Evolutionary conservation across 116 monocot species (phyloP).

Genomic region (Cymodocea nodosa): DNA sequence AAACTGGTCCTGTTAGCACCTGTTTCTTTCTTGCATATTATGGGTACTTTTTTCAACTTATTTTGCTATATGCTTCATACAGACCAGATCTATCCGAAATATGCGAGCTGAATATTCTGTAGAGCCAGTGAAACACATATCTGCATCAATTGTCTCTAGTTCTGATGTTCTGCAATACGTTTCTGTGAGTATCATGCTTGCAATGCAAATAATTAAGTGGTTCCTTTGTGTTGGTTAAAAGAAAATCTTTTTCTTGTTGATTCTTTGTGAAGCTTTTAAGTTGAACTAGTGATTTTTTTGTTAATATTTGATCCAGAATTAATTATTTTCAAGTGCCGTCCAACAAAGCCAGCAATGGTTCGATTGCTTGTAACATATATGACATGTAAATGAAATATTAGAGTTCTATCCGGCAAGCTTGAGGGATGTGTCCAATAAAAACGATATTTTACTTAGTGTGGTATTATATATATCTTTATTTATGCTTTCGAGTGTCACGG

Average conservation of each 20-base stretch:
- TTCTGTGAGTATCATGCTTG: conserved; percentile 40
- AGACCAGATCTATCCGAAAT: conserved; percentile 86
- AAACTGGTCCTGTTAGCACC: neutral
- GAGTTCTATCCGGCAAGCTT: too few species aligned
- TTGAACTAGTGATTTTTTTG: too few species aligned
- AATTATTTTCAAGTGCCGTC: too few species aligned
- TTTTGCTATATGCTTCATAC: neutral
- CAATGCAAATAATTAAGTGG: neutral
- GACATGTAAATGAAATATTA: too few species aligned
- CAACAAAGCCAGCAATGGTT: too few species aligned
- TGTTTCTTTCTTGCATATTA: neutral
- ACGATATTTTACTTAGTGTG: too few species aligned
- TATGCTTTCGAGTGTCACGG: too few species aligned
- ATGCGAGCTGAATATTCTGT: conserved; percentile 94
- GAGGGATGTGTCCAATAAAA: too few species aligned
- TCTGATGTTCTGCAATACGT: conserved; percentile 69
- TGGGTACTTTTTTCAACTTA: neutral
- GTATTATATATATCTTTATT: too few species aligned
- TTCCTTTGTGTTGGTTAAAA: neutral
- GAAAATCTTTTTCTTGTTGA: neutral
- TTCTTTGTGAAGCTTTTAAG: too few species aligned
- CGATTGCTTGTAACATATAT: too few species aligned
- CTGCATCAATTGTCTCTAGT: conserved; percentile 76
- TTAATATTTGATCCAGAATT: too few species aligned
- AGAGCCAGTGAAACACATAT: conserved; percentile 90